A percentile compares a stretch with the other conserved stretches of the same genome.
Evolutionary conservation across 371 early-diverging fungal species (phyloP).

Genomic region (Sporodiniella umbellata): DNA sequence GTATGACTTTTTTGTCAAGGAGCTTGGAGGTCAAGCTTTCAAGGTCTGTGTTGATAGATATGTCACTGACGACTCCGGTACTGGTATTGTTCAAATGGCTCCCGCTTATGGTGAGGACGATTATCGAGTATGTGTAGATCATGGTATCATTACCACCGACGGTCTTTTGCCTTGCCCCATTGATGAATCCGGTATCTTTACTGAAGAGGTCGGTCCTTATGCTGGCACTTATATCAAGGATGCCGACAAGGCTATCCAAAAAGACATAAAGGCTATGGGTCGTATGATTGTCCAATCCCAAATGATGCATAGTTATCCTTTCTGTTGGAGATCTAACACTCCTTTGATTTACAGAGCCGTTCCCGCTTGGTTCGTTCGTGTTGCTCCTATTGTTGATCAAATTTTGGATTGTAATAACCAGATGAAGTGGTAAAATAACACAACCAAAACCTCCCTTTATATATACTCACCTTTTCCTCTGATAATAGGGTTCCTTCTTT

Average conservation of each 20-base stretch:
- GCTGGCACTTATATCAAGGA: slow-evolving; percentile 96
- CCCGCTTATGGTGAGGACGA: slow-evolving; percentile 99
- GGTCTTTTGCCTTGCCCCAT: slow-evolving; percentile 95
- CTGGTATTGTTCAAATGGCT: slow-evolving; percentile 99
- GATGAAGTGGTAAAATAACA: slow-evolving; percentile 42
- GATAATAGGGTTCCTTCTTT: slow-evolving; percentile 84
- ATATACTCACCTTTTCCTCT: not conserved
- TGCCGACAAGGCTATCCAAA: slow-evolving; percentile 96
- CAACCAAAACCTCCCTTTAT: not conserved
- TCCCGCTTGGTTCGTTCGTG: slow-evolving; percentile 99
- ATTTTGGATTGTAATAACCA: slow-evolving; percentile 89
- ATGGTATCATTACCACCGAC: slow-evolving; percentile 85
- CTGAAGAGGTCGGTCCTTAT: slow-evolving; percentile 81
- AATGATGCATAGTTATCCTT: slow-evolving; percentile 90
- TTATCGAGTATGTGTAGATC: slow-evolving; percentile 91
- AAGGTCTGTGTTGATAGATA: slow-evolving; percentile 89
- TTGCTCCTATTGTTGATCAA: slow-evolving; percentile 81
- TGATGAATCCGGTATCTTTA: slow-evolving; percentile 92
- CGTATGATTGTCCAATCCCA: slow-evolving; percentile 90
- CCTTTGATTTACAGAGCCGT: slow-evolving; percentile 99
- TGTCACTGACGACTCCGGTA: slow-evolving; percentile 97
- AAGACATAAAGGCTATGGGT: slow-evolving; percentile 80
- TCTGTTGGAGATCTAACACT: slow-evolving; percentile 99
- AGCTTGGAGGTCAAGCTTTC: slow-evolving; percentile 83
- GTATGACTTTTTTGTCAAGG: slow-evolving; percentile 81